Base-by-base conservation (phyloP, 768 basidiomycete species). In the Suillus subluteus region DNA sequence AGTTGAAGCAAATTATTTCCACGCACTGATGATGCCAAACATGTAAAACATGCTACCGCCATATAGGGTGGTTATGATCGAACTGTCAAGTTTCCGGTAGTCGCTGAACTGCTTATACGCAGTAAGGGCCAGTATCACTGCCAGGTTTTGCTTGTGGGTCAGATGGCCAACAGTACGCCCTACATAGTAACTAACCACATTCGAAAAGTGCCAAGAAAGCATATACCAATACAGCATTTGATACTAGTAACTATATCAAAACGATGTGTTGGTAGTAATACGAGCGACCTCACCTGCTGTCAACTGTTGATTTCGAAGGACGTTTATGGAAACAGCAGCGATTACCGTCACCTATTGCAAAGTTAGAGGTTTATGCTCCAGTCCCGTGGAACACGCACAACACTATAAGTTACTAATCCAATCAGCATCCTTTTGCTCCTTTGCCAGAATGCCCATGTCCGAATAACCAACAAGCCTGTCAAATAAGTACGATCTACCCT, bases 371-470 rank as follows among this genome's bases (percentile, higher is more conserved):
- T 13, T 16, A 26, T 35, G 13, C 9, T 58, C 63, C 37, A 35
- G 23, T 12, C 35, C n/a, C 15, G 15, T 2, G 21, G 26, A 18
- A 26, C 7, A 62, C 66, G 41, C 38, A 74, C 72, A 1, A 6
- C 6, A 43, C 30, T 61, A 7, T 67, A 74, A 26, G n/a, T 6
- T 13, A 62, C 12, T 30, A 72, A 70, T 30, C 66, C 70, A 35
- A 58, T 69, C 32, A 66, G 48, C 6, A 73, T 9, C 9, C 58
- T 32, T 37, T 58, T 73, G 37, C 69, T 35, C 6, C 65, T 46
- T 35, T 69, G 50, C 72, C 72, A 72, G 21, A 69, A 73, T 1
- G 72, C 72, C 37, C 66, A 72, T 9, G 72, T 73, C 62, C 67
- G 69, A n/a, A 72, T 23, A 54, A 67, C 6, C 3, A 72, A 59